Evolutionary conservation across 1,284 basidiomycete genomes (phyloP).

Genomic region (Leccinum variabile): DNA sequence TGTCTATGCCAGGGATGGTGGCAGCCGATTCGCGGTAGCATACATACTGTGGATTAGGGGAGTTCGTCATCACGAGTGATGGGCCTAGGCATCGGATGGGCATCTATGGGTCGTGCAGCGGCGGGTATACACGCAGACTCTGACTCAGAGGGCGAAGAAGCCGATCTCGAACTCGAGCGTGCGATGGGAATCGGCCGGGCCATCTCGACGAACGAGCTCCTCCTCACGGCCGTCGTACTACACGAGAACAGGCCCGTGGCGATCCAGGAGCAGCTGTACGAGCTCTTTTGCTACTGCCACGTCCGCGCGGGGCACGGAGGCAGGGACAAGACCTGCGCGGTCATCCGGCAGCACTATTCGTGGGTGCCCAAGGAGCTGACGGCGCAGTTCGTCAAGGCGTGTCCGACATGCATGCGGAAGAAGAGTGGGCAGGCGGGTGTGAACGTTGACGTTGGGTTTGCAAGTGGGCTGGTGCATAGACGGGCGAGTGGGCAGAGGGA

Average conservation of each 20-base stretch:
- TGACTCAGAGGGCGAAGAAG: too few relatives aligned
- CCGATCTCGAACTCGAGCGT: neutral
- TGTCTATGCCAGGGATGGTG: too few relatives aligned
- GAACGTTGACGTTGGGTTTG: neutral
- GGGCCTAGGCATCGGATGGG: too few relatives aligned
- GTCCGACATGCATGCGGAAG: constrained; percentile 63
- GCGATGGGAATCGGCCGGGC: constrained; percentile 19
- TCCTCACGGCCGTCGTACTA: constrained; percentile 45
- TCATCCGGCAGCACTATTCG: constrained; percentile 65
- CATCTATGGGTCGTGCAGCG: too few relatives aligned
- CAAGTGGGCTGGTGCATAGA: neutral
- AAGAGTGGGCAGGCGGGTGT: constrained; percentile 31
- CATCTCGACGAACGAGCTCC: constrained; percentile 9
- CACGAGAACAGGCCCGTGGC: constrained; percentile 72
- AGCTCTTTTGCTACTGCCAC: constrained; percentile 72
- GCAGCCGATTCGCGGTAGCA: too few relatives aligned
- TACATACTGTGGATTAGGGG: too few relatives aligned
- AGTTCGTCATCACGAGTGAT: too few relatives aligned
- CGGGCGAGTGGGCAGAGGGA: neutral
- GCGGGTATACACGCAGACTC: too few relatives aligned
- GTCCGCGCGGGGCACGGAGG: constrained; percentile 66
- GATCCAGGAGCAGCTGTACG: constrained; percentile 72
- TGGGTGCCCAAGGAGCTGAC: constrained; percentile 82
- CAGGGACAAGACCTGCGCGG: constrained; percentile 67
- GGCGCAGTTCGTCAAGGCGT: constrained; percentile 70